Evolutionary conservation across 2,329 filamentous ascomycete species (phyloP).

Genomic region (Parascedosporium putredinis): DNA sequence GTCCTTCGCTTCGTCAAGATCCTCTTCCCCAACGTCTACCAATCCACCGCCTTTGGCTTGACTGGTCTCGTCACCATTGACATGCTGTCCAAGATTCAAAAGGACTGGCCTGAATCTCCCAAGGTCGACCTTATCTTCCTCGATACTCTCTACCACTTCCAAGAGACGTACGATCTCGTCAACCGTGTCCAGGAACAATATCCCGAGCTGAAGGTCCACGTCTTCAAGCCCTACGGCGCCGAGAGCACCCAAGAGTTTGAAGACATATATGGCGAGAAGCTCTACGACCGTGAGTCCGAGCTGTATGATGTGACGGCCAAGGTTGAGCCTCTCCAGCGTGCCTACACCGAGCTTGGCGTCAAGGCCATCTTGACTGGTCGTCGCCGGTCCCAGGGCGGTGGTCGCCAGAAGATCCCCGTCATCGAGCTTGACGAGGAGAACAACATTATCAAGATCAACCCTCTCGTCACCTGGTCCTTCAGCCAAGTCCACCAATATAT

Average conservation of each 20-base stretch:
- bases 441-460: conserved; percentile 94
- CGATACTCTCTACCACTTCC: conserved; percentile 74
- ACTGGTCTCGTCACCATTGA: conserved; percentile 75
- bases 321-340: conserved; percentile 88
- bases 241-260: conserved; percentile 70
- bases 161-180: conserved; percentile 64
- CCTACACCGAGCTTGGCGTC: conserved; percentile 78
- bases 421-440: conserved; percentile 83
- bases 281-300: conserved; percentile 80
- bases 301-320: conserved; percentile 97
- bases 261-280: conserved; percentile 64
- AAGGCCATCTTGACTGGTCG: conserved; percentile 88
- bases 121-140: conserved; percentile 65
- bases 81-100: conserved; percentile 68
- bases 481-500: conserved; percentile 82
- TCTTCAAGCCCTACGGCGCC: conserved; percentile 76
- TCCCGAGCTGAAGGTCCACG: conserved; percentile 68
- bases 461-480: conserved; percentile 89
- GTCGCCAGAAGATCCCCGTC: conserved; percentile 81
- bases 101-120: conserved; percentile 48
- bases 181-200: conserved; percentile 68
- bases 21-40: conserved; percentile 80
- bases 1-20: conserved; percentile 87
- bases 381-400: conserved; percentile 82
- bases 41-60: conserved; percentile 74